Base-by-base conservation (phyloP, 495 filamentous ascomycete genomes). In the Penicilliopsis zonata region DNA sequence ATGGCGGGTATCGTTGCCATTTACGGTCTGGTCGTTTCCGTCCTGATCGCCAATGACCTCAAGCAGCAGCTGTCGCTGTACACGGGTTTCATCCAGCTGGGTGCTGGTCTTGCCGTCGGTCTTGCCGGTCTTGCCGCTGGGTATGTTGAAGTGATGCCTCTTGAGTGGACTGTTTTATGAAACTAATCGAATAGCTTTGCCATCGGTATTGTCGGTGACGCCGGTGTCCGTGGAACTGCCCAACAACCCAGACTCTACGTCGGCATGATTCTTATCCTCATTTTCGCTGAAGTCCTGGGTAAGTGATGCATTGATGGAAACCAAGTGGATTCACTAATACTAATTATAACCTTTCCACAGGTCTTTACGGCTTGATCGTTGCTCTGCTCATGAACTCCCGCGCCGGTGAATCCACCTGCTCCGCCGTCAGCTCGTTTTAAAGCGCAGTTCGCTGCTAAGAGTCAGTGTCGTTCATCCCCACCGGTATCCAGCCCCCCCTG, bases 1-100 rank as follows among this genome's bases (percentile, higher is more conserved):
- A 99, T 99, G 90, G 90, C 90, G 70, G 90, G 90, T 96, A 99
- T 99, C 67, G 95, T 99, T 62, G 92, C 82, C 79, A 99, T 99
- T 65, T 99, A 99, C 71, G 90, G 90, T 49, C 76, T 99, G 33
- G 90, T 99, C 67, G 90, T 99, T 34, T 95, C 88, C 3, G 90
- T 99, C 61, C 62, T 99, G 54, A 87, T 99, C 59, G 94, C 92
- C 47, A 87, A 92, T 61, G 76, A 78, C 47, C 69, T 99, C 44
- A 69, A 64, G 41, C 92, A 99, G 65, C 41, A 79, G 34, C 65
- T 82, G 36, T 69, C 92, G 33, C 77, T 99, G 31, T 99, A 81
- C 69, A 88, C 86, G 30, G 80, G 82, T 35, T 95, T 96, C 69
- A 92, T 96, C 50, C 92, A 99, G 57, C 74, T 99, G 35, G 90